These are phyloP conservation scores for Cardamine chenopodiifolia DNA, from an alignment of 345 rosid species.

Conservation along the genomic window DNA sequence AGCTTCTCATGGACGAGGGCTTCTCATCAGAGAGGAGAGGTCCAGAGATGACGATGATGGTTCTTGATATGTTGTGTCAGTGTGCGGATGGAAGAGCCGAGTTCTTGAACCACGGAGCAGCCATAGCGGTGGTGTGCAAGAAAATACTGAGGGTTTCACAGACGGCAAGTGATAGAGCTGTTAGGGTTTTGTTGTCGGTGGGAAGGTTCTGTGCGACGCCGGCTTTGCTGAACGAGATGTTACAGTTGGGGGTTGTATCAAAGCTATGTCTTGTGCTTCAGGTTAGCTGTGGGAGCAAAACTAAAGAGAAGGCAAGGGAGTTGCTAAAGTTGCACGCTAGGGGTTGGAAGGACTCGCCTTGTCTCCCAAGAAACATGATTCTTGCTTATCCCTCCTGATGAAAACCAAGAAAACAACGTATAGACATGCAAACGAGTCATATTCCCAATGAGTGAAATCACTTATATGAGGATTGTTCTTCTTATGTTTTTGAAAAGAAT, in stretches of 20 bases:
- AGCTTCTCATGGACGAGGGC: conserved; percentile 65
- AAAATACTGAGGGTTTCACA: conserved; percentile 75
- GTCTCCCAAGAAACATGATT: conserved; percentile 48
- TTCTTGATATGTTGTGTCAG: conserved; percentile 60
- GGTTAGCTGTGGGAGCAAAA: conserved; percentile 51
- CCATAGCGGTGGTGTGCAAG: conserved; percentile 72
- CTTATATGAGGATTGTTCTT: conserved; percentile 29
- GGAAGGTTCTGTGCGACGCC: conserved; percentile 62
- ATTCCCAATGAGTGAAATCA: conserved; percentile 35
- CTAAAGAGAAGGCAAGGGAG: conserved; percentile 63
- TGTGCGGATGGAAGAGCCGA: conserved; percentile 84
- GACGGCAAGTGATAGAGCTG: conserved; percentile 63
- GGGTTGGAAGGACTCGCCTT: conserved; percentile 68
- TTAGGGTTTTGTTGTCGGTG: conserved; percentile 61
- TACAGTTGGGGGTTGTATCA: conserved; percentile 69
- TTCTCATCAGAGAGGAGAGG: conserved; percentile 50
- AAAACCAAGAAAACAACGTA: conserved; percentile 18
- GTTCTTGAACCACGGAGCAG: conserved; percentile 63
- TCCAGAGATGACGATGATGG: conserved; percentile 54
- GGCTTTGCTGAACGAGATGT: conserved; percentile 61
- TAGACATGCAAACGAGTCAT: background rate
- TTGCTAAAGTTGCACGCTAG: conserved; percentile 66
- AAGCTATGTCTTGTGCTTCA: conserved; percentile 73
- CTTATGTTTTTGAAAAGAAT: background rate
- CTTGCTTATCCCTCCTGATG: conserved; percentile 50